phyloP scores from a whole-genome alignment of 2,329 filamentous ascomycete genomes.

The Nemania bipapillata region DNA sequence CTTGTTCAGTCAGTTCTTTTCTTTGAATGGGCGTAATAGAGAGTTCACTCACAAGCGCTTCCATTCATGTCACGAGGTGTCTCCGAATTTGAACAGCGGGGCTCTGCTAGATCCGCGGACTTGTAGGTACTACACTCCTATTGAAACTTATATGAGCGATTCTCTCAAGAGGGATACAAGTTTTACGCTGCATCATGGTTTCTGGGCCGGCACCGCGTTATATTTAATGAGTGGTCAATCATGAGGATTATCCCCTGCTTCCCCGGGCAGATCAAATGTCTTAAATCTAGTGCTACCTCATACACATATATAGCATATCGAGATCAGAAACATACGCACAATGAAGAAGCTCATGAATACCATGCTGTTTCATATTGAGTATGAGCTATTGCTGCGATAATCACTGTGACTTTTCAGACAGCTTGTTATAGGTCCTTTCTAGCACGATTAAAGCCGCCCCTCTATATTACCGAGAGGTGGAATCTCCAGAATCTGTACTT shows the following conservation, averaged over 20 bases:
- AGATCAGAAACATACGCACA: background rate
- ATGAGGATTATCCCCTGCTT: too few relatives aligned
- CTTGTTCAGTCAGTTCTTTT: background rate
- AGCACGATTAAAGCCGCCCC: background rate
- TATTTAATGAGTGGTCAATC: background rate
- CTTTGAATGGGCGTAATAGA: background rate
- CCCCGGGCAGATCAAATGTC: background rate
- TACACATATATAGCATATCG: background rate
- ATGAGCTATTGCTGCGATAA: background rate
- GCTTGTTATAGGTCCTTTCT: background rate
- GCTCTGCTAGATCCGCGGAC: background rate
- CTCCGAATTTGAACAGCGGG: background rate
- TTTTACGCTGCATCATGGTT: background rate
- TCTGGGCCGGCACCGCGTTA: background rate
- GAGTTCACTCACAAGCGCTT: background rate
- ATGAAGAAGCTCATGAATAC: background rate
- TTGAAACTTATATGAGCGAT: background rate
- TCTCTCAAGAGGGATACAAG: background rate
- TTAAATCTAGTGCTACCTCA: background rate
- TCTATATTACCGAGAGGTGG: too few relatives aligned
- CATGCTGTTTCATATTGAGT: too few relatives aligned
- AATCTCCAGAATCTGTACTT: too few relatives aligned
- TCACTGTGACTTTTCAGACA: background rate
- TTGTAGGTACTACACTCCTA: background rate
- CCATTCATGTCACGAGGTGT: background rate